A percentile compares a stretch with the other conserved stretches of the same genome.
Evolutionary conservation across 2,329 filamentous ascomycete species (phyloP).

Genomic region (Lachnellula hyalina): DNA sequence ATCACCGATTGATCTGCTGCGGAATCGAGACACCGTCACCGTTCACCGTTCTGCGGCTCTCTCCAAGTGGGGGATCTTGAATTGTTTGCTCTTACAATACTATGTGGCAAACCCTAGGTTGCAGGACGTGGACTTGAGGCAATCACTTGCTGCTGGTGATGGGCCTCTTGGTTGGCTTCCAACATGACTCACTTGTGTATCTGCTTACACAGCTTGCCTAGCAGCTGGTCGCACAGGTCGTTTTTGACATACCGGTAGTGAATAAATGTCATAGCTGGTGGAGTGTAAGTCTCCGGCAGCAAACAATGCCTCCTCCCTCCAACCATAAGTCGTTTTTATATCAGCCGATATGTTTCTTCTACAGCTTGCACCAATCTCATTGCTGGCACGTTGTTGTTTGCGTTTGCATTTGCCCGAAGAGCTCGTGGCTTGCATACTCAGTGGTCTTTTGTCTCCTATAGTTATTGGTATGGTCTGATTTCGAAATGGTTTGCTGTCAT

Average conservation of each 20-base stretch:
- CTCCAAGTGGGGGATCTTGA: not conserved
- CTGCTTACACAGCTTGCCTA: not conserved
- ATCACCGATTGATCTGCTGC: not conserved
- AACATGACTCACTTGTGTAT: not conserved
- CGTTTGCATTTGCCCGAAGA: not conserved
- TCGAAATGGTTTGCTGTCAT: not conserved
- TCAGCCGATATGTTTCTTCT: not conserved
- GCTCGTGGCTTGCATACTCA: not conserved
- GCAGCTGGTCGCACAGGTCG: not conserved
- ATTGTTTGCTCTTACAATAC: not conserved
- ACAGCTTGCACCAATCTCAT: not conserved
- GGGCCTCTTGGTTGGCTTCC: not conserved
- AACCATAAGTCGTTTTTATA: not conserved
- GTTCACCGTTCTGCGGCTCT: not conserved
- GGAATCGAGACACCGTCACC: not conserved
- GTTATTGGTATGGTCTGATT: not conserved
- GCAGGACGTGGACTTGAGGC: not conserved
- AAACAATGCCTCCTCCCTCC: slow-evolving; percentile 3
- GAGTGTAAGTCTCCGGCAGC: slow-evolving; percentile 2
- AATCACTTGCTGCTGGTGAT: not conserved
- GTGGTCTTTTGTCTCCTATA: not conserved
- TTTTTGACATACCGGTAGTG: not conserved
- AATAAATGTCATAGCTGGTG: not conserved
- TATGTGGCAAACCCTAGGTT: not conserved
- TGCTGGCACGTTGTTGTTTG: not conserved